phyloP scores from a whole-genome alignment of 208 protist genomes.

The Porcisia deanei region DNA sequence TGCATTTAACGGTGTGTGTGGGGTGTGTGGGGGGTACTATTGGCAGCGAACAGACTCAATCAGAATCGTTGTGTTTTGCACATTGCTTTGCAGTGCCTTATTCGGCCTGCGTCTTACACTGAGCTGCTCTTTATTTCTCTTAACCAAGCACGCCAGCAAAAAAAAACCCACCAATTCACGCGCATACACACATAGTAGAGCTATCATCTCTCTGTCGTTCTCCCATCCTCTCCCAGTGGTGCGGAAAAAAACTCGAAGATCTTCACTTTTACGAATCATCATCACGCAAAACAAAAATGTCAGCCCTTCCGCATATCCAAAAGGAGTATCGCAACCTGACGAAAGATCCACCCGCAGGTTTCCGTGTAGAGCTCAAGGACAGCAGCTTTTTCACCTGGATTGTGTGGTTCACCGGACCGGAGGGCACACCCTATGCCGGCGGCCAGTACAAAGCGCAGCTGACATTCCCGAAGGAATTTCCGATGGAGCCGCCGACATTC shows the following conservation, averaged over 20 bases:
- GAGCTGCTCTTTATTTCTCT: background rate
- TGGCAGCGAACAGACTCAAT: background rate
- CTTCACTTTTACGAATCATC: background rate
- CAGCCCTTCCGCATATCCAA: constrained; percentile 85
- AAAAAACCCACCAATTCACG: background rate
- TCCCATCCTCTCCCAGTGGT: too few relatives aligned
- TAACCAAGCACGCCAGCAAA: background rate
- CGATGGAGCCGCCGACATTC: constrained; percentile 95
- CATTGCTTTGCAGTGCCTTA: background rate
- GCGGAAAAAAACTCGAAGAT: too few relatives aligned
- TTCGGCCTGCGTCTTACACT: background rate
- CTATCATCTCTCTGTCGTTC: constrained; percentile 2
- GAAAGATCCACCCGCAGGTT: constrained; percentile 90
- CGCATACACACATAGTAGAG: background rate
- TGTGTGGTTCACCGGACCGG: constrained; percentile 88
- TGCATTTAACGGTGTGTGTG: too few relatives aligned
- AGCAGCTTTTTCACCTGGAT: constrained; percentile 92
- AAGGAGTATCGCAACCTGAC: constrained; percentile 92
- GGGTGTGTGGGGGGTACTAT: background rate
- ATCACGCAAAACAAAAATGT: constrained; percentile 34
- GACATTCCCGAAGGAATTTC: constrained; percentile 96
- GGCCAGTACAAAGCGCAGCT: constrained; percentile 93
- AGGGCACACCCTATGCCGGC: constrained; percentile 85
- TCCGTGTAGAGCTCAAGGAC: constrained; percentile 86
- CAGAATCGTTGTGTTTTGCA: background rate